These are phyloP conservation scores for Herpetomonas muscarum DNA, from an alignment of 208 protist species.

Conservation along the genomic window DNA sequence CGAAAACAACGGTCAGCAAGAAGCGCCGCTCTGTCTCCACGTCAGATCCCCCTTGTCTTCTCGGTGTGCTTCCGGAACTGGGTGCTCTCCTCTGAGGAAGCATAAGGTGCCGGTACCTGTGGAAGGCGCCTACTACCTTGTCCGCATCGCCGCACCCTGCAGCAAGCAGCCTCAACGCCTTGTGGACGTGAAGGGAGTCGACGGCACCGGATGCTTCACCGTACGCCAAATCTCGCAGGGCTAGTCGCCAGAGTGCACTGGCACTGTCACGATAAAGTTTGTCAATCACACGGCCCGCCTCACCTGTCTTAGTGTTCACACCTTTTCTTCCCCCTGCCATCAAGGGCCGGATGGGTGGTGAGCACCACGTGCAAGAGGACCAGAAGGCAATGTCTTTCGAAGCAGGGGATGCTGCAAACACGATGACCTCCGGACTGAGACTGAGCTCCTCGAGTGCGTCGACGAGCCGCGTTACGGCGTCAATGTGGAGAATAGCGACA, in stretches of 20 bases:
- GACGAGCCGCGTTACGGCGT: constrained; percentile 16
- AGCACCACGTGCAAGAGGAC: constrained; percentile 12
- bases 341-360: neutral
- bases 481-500: constrained; percentile 8
- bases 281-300: constrained; percentile 1
- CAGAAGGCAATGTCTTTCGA: constrained; percentile 21
- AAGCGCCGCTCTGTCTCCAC: neutral
- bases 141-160: constrained; percentile 9
- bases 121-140: neutral
- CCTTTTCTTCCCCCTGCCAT: too few species aligned
- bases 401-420: constrained; percentile 9
- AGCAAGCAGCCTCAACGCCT: constrained; percentile 11
- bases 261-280: constrained; percentile 20
- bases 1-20: neutral
- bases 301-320: too few species aligned
- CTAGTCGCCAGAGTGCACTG: constrained; percentile 20
- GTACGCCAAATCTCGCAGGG: constrained; percentile 15
- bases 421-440: constrained; percentile 13
- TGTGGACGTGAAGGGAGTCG: constrained; percentile 8
- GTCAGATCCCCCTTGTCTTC: too few species aligned
- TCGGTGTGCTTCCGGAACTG: neutral
- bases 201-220: constrained; percentile 7
- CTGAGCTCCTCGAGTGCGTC: constrained; percentile 16
- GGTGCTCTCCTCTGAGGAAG: neutral
- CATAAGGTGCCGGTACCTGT: neutral